phyloP scores from a whole-genome alignment of 2,329 filamentous ascomycete genomes.

The Botrytis pseudocinerea region DNA sequence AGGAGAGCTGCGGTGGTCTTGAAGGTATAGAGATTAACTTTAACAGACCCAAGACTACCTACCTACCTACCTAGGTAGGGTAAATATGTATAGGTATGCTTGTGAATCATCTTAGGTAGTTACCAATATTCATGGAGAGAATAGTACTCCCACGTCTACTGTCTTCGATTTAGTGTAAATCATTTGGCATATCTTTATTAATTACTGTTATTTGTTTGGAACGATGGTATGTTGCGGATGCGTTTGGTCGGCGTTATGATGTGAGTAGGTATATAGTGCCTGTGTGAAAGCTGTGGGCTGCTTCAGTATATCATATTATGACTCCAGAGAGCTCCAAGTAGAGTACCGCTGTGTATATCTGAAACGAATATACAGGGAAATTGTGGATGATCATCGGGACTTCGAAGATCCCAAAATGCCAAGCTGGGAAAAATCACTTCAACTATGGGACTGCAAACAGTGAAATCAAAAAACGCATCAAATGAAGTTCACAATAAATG shows the following conservation, averaged over 20 bases:
- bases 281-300: background rate
- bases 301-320: background rate
- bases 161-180: background rate
- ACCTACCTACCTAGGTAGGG: background rate
- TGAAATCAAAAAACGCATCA: too few relatives aligned
- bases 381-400: background rate
- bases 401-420: background rate
- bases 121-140: background rate
- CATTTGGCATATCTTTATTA: too few relatives aligned
- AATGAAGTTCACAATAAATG: background rate
- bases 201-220: background rate
- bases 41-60: background rate
- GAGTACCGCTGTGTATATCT: background rate
- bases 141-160: background rate
- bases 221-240: background rate
- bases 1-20: background rate
- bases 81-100: background rate
- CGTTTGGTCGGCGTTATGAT: background rate
- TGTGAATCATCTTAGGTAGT: background rate
- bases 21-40: background rate
- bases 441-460: background rate
- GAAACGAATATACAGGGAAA: background rate
- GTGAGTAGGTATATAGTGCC: background rate
- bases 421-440: background rate
- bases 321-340: background rate